These are phyloP conservation scores for Apostasia ramifera DNA, from an alignment of 106 monocot genomes.

Conservation along the genomic window DNA sequence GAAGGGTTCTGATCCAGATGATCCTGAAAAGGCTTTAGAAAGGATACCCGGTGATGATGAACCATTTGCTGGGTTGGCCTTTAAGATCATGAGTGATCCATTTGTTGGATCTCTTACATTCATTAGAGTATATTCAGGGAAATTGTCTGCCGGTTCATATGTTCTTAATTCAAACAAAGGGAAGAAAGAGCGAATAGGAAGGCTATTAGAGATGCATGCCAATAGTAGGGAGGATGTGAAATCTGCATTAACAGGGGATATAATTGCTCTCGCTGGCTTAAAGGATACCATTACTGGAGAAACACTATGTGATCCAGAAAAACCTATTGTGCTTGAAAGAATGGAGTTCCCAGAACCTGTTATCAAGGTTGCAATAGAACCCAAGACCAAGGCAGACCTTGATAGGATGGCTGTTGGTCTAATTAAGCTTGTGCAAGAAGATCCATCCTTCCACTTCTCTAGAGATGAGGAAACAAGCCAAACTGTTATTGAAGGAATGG, in stretches of 20 bases:
- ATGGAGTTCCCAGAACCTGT: conserved; percentile 99
- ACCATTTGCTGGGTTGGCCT: conserved; percentile 92
- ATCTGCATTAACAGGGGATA: conserved; percentile 76
- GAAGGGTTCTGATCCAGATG: conserved; percentile 82
- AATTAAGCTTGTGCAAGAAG: conserved; percentile 95
- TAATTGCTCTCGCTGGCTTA: conserved; percentile 87
- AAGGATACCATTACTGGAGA: conserved; percentile 97
- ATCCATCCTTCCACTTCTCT: conserved; percentile 98
- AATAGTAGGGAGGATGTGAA: conserved; percentile 92
- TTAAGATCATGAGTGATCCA: conserved; percentile 97
- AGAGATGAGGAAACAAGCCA: conserved; percentile 98
- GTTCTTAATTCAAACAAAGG: conserved; percentile 94
- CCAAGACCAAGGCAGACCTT: conserved; percentile 95
- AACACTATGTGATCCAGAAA: conserved; percentile 85
- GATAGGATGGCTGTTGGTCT: conserved; percentile 93
- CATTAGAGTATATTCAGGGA: conserved; percentile 83
- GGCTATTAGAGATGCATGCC: conserved; percentile 98
- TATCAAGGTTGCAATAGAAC: conserved; percentile 98
- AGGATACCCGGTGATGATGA: conserved; percentile 68
- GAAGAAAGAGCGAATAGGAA: conserved; percentile 90
- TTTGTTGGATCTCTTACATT: conserved; percentile 97
- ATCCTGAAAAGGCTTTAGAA: conserved; percentile 60
- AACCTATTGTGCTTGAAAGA: conserved; percentile 85
- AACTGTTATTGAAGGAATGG: conserved; percentile 99
- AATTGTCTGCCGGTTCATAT: conserved; percentile 75